Base-by-base conservation (phyloP, 2,329 filamentous ascomycete genomes). In the Dactylella cylindrospora region DNA sequence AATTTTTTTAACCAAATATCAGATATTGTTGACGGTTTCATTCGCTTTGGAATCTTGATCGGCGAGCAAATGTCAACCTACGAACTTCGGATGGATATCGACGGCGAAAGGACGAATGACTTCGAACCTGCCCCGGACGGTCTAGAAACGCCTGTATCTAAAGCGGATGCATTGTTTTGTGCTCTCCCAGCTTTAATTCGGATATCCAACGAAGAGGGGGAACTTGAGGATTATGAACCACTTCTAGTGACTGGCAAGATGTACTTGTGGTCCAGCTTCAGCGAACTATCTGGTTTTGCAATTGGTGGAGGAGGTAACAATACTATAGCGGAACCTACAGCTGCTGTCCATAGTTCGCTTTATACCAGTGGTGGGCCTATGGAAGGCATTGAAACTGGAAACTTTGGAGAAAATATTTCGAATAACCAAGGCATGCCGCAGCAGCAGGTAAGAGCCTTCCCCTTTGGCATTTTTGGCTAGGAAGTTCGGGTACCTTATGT, bases 1-100 rank as follows among this genome's bases (percentile, higher is more conserved):
- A 54, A 39, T 6, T 54, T 62, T 15, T 22, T 17, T 3, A 15
- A 23, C 17, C 25, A 41, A 17, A 29, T 62, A 12, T 36, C 36
- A 1, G 57, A 53, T 23, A 54, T 62, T 25, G 57, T 62, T n/a
- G 57, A 62, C 20, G 28, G 32, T 5, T 49, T 44, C 2, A 49
- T 62, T 23, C 41, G 41, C 13, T 62, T 62, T 22, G 54, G 49
- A 41, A 62, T 62, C 32, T 32, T 62, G 5, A 62, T 62, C 38
- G 49, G 57, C 32, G 53, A 49, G 4, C 57, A 62, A 13, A 29
- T 38, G 1, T 47, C 57, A 8, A 43, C 38, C 28, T 62, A 62
- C n/a, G 23, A 49, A 26, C n/a, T 62, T 4, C 49, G 50, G 13
- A 36, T 36, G 13, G 31, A 46, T 35, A 15, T 43, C 3, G 7